Conservation (phyloP, 1,284 basidiomycete genomes). For the Exobasidium rhododendri region DNA sequence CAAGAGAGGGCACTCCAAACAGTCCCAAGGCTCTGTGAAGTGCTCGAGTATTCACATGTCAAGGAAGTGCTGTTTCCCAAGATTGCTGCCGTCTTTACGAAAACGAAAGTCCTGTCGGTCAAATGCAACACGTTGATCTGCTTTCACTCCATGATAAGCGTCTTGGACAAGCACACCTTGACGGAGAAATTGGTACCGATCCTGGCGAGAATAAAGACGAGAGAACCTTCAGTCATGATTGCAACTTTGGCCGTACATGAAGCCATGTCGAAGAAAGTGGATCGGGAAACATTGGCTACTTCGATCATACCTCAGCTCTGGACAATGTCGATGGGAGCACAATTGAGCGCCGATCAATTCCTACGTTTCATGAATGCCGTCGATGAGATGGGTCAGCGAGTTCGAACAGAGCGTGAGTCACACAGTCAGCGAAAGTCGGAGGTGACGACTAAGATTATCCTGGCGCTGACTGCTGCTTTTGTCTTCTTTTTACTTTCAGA, state of each 20-base stretch:
- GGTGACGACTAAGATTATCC: conserved; percentile 63
- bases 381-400: conserved; percentile 65
- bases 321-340: conserved; percentile 43
- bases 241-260: conserved; percentile 91
- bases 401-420: conserved; percentile 74
- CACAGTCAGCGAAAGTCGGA: not conserved
- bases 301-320: conserved; percentile 49
- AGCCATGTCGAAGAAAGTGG: conserved; percentile 91
- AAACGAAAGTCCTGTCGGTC: conserved; percentile 60
- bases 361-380: conserved; percentile 58
- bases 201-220: conserved; percentile 89
- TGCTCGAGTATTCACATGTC: conserved; percentile 65
- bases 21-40: conserved; percentile 84
- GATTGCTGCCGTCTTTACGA: conserved; percentile 44
- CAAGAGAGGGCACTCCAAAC: conserved; percentile 84
- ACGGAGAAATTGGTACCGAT: conserved; percentile 93
- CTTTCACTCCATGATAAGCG: conserved; percentile 87
- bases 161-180: conserved; percentile 80
- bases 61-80: conserved; percentile 51
- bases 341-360: conserved; percentile 87
- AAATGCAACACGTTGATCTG: conserved; percentile 82
- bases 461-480: conserved; percentile 16
- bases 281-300: conserved; percentile 88
- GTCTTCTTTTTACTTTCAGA: not conserved
- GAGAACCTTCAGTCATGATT: conserved; percentile 60